These are phyloP conservation scores for Brassica rapa DNA, from an alignment of 345 rosid genomes.

Conservation along the genomic window DNA sequence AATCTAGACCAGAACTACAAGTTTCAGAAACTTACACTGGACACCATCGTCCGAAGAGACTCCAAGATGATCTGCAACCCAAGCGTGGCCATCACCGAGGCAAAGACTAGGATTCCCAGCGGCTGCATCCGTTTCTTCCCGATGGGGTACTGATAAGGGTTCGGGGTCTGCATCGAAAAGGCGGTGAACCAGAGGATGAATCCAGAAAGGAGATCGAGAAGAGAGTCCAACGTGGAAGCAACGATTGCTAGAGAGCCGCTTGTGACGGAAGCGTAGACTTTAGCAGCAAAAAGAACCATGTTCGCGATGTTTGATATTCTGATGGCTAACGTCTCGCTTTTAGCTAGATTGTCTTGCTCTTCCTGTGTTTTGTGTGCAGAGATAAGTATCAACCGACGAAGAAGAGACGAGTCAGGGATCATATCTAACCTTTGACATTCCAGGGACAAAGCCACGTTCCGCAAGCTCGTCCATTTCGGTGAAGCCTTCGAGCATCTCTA, in stretches of 20 bases:
- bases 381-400: constrained; percentile 9
- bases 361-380: constrained; percentile 52
- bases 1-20: constrained; percentile 16
- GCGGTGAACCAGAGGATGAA: constrained; percentile 99
- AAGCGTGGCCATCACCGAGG: constrained; percentile 99
- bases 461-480: constrained; percentile 94
- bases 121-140: constrained; percentile 99
- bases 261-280: constrained; percentile 85
- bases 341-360: constrained; percentile 81
- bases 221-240: constrained; percentile 96
- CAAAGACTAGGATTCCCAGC: constrained; percentile 97
- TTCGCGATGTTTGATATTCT: constrained; percentile 90
- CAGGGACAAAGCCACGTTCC: constrained; percentile 88
- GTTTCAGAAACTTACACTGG: constrained; percentile 58
- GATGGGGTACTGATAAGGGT: constrained; percentile 92
- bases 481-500: constrained; percentile 94
- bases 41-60: constrained; percentile 68
- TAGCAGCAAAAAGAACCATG: constrained; percentile 90
- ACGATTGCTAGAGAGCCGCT: constrained; percentile 96
- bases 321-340: constrained; percentile 85
- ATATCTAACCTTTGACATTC: constrained; percentile 73
- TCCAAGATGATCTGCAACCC: constrained; percentile 97
- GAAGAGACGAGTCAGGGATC: neutral
- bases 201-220: constrained; percentile 98
- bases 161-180: constrained; percentile 96